phyloP scores from a whole-genome alignment of 257 asterid genomes.

The Solanum acaule region DNA sequence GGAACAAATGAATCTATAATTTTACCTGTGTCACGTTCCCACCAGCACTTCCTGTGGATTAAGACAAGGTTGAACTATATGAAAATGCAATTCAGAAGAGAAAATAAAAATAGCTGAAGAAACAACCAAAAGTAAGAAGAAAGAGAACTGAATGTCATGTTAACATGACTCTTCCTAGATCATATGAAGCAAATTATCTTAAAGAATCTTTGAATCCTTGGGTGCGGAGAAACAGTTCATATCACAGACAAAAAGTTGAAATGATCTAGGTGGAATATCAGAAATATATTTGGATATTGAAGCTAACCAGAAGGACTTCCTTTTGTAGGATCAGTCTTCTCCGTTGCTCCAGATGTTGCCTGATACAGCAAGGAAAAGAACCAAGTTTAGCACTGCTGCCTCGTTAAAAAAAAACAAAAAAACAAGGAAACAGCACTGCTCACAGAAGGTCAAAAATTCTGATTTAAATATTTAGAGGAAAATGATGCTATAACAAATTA shows the following conservation, averaged over 20 bases:
- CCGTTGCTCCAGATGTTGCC: constrained; percentile 46
- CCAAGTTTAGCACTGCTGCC: neutral
- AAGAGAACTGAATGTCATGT: neutral
- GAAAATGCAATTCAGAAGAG: neutral
- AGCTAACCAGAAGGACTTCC: constrained; percentile 63
- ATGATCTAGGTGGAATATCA: neutral
- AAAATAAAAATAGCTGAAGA: neutral
- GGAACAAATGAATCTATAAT: neutral
- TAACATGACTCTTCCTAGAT: neutral
- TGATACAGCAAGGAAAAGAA: constrained; percentile 17
- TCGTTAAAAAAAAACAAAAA: neutral
- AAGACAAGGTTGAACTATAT: neutral
- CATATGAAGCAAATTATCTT: neutral
- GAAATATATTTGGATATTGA: neutral
- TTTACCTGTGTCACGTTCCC: constrained; percentile 11
- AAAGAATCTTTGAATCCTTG: neutral
- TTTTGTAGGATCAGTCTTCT: constrained; percentile 23
- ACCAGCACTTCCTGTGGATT: constrained; percentile 38
- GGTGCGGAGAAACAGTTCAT: neutral
- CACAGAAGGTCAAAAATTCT: neutral
- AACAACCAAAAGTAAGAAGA: neutral
- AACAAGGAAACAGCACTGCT: neutral
- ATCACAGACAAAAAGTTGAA: neutral
- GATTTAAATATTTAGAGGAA: neutral
- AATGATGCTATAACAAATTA: neutral